Base-by-base conservation (phyloP, 768 basidiomycete species). In the Russula emetica region DNA sequence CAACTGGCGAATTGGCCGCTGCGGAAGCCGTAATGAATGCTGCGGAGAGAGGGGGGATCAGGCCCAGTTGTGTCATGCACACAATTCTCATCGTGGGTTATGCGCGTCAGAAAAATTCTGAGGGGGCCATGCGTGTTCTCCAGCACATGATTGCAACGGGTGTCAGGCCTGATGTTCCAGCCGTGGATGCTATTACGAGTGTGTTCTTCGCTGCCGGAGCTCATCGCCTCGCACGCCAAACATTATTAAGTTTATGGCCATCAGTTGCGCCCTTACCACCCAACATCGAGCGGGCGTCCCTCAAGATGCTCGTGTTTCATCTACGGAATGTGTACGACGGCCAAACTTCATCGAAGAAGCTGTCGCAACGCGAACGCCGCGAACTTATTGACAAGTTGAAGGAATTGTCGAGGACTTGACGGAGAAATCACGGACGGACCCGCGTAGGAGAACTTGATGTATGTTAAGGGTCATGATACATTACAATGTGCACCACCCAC, bases 51-150 rank as follows among this genome's bases (percentile, higher is more conserved):
- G 77, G 79, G 5, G 83, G 85, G 28, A 71, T 87, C 63, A 73
- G 76, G 26, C 82, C 85, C 24, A 84, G 85, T 67, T 79, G 83
- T 22, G 80, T 86, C 51, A 83, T 90, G 80, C 89, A 85, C 77
- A 92, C 91, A 28, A 85, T 87, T 65, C 79, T 94, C 64, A 85
- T 94, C 68, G 77, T 79, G 40, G 91, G 88, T 2, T 82, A 86
- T 72, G 87, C 83, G 24, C 82, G 83, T n/a, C 78, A 79, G 57
- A 81, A 82, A 16, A 74, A 83, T 36, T 82, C 87, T 6, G 74
- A 76, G 3, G 71, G 74, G 30, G 88, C 88, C 0, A 73, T 82
- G 67, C 74, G 72, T 36, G 74, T 78, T 28, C 92, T 91, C 70
- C 79, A 79, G 38, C 73, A 78, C 44, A 91, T 94, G 88, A 67